These are phyloP conservation scores for Tylopilus sp. DNA, from an alignment of 1,284 basidiomycete genomes.

Conservation along the genomic window DNA sequence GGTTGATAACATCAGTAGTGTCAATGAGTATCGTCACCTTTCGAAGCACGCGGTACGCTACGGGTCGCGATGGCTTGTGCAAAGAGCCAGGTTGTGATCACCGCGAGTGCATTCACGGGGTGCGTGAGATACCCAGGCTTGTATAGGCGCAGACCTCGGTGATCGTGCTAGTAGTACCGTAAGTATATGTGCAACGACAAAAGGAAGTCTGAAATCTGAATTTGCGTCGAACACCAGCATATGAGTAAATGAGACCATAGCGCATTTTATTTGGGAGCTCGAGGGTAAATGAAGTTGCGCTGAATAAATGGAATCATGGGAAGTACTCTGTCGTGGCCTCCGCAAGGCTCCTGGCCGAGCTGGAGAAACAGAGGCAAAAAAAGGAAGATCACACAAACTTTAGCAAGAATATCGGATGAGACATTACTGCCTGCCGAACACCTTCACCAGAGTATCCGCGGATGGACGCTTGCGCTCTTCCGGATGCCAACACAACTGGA, in stretches of 20 bases:
- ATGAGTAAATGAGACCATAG: neutral
- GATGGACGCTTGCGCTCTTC: constrained; percentile 19
- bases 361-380: neutral
- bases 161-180: no score
- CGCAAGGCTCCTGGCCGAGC: constrained; percentile 2
- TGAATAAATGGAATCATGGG: neutral
- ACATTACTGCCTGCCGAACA: constrained; percentile 6
- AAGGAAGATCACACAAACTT: neutral
- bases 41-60: no score
- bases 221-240: neutral
- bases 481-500: constrained; percentile 21
- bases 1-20: no score
- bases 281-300: neutral
- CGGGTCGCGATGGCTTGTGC: no score
- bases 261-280: no score
- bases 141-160: no score
- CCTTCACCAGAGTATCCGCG: constrained; percentile 9
- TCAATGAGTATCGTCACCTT: no score
- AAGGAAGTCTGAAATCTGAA: no score
- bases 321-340: neutral
- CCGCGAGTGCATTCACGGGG: no score
- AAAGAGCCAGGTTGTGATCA: no score
- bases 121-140: no score
- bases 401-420: neutral
- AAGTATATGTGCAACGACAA: no score